phyloP scores from a whole-genome alignment of 306 rosid species.

The Chamaecrista fasciculata region DNA sequence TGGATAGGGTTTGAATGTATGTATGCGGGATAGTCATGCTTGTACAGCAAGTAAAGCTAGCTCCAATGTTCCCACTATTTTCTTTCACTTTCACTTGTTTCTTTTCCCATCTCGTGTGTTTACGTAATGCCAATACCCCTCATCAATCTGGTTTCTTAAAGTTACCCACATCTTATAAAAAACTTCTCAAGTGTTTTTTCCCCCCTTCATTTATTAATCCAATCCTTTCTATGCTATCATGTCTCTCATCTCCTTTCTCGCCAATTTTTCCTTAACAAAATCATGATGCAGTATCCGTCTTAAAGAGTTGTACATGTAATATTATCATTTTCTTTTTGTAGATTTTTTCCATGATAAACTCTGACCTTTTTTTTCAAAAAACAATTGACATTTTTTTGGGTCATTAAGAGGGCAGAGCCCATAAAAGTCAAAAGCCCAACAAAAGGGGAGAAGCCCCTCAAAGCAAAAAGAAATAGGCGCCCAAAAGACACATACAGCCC shows the following conservation, averaged over 20 bases:
- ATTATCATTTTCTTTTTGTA: no score
- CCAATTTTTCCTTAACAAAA: no score
- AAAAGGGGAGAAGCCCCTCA: no score
- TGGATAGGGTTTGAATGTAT: not conserved
- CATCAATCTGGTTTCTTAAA: not conserved
- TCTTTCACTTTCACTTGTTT: not conserved
- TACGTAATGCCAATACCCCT: not conserved
- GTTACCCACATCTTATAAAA: not conserved
- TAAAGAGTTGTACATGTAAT: no score
- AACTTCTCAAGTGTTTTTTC: not conserved
- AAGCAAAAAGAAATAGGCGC: no score
- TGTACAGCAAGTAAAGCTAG: conserved; percentile 16
- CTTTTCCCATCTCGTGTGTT: not conserved
- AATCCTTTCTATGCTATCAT: not conserved
- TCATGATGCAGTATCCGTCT: no score
- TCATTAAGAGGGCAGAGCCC: no score
- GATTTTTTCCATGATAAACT: no score
- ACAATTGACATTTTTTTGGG: no score
- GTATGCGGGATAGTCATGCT: conserved; percentile 7
- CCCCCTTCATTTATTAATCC: not conserved
- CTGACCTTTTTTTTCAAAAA: no score
- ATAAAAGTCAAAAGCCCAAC: no score
- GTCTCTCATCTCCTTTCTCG: not conserved
- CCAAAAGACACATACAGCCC: no score
- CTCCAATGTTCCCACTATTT: not conserved